Evolutionary conservation across 352 stramenopile species (phyloP).

Genomic region (Pythium dissotocum): DNA sequence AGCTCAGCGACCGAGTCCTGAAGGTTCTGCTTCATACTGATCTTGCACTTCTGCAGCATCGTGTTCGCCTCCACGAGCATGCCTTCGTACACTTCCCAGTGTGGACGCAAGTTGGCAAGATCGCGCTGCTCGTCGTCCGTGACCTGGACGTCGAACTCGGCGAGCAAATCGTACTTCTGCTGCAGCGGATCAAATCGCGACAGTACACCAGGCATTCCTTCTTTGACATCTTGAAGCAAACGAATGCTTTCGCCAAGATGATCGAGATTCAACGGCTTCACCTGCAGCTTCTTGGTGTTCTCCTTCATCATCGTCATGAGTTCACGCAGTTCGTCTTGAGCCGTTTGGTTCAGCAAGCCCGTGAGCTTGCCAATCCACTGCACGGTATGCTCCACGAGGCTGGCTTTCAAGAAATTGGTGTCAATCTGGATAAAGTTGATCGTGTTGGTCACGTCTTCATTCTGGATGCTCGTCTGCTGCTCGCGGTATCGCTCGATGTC

Average conservation of each 20-base stretch:
- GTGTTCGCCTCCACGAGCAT: constrained; percentile 87
- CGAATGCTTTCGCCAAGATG: constrained; percentile 92
- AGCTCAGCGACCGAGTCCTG: constrained; percentile 90
- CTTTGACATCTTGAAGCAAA: constrained; percentile 87
- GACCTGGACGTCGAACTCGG: constrained; percentile 89
- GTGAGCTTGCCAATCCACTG: constrained; percentile 94
- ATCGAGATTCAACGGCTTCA: constrained; percentile 88
- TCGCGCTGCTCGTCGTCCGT: constrained; percentile 86
- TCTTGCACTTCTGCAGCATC: constrained; percentile 92
- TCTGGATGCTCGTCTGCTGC: constrained; percentile 91
- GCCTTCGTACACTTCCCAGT: constrained; percentile 85
- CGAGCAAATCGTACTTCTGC: constrained; percentile 85
- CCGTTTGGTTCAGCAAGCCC: constrained; percentile 90
- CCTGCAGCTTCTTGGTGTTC: constrained; percentile 82
- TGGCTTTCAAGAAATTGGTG: constrained; percentile 91
- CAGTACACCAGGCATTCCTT: constrained; percentile 63
- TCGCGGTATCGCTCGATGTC: constrained; percentile 92
- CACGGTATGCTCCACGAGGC: constrained; percentile 90
- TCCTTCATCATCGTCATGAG: constrained; percentile 89
- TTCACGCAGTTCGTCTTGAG: constrained; percentile 82
- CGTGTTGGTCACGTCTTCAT: constrained; percentile 90
- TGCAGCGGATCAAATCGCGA: constrained; percentile 84
- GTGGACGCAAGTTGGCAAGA: constrained; percentile 58
- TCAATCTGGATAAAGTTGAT: constrained; percentile 97
- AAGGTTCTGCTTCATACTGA: constrained; percentile 95